phyloP scores from a whole-genome alignment of 2,329 filamentous ascomycete species.

The Dothistroma pini region DNA sequence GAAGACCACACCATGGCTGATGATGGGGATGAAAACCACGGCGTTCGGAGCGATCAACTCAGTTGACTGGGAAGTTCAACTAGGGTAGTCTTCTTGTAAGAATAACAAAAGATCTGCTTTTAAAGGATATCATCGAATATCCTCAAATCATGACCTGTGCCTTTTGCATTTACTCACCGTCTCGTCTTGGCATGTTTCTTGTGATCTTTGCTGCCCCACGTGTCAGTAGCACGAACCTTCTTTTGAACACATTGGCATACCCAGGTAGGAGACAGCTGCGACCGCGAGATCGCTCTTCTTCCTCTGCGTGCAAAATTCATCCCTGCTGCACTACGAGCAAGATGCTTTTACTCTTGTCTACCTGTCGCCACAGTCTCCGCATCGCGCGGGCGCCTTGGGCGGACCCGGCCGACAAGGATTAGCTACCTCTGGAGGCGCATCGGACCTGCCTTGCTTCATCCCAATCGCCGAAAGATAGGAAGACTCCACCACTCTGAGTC shows the following conservation, averaged over 20 bases:
- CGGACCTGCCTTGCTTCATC: background rate
- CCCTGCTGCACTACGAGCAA: no score
- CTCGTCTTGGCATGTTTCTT: no score
- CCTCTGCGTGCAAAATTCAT: no score
- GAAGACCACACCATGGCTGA: slow-evolving; percentile 11
- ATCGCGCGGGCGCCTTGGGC: background rate
- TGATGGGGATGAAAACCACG: slow-evolving; percentile 11
- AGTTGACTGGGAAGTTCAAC: slow-evolving; percentile 4
- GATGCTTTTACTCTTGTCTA: background rate
- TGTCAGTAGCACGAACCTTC: background rate
- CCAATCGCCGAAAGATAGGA: background rate
- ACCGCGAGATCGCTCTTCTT: no score
- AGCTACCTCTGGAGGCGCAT: background rate
- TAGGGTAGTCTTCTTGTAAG: slow-evolving; percentile 8
- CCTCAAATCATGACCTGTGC: background rate
- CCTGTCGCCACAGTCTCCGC: background rate
- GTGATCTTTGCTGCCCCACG: background rate
- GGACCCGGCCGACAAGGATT: background rate
- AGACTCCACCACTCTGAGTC: background rate
- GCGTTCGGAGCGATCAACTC: slow-evolving; percentile 9
- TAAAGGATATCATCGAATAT: background rate
- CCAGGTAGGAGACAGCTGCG: no score
- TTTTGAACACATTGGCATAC: background rate
- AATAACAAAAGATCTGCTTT: slow-evolving; percentile 11
- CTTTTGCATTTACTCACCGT: background rate